Evolutionary conservation across 2,329 filamentous ascomycete species (phyloP), one percentile per base, ranked within the genome.

Genomic region (Aspergillus latus): DNA sequence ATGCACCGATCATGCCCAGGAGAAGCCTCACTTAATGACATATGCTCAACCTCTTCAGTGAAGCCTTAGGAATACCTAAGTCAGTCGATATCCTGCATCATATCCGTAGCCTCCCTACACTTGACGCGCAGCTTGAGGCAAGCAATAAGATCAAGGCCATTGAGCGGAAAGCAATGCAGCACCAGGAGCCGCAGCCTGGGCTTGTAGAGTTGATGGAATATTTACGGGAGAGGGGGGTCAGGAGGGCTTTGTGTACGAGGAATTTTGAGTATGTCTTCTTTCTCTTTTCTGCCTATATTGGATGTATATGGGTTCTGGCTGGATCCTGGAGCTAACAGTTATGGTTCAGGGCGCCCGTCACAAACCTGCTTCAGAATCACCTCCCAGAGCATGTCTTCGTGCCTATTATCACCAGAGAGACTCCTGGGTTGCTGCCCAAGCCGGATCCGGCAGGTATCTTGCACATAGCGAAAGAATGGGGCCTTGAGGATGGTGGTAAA

Each of bases 221-320:
- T 71, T 84, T 97, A 15, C 87, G 94, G 49, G 68, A 74, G 5
- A 81, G 82, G 29, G 73, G 76, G 5, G 72, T 97, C 32, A 84
- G 79, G 64, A 94, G 95, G 73, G 93, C 84, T 13, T 92, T 97
- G 61, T 97, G 92, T 76, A 97, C 94, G 2, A 84, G 94, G 68
- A 97, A 99, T 77, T 97, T 97, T 68, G 90, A 93, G 78, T 82
- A 72, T 45, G 76, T 70, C 9, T 28, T 55, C 43, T 46, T 44
- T 49, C 37, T 15, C 36, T 52, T 7, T 36, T 54, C 4, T 13
- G 10, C 11, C 10, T 21, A n/a, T 29, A 6, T 16, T 11, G 30
- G 11, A 48, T 39, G 16, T 34, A 34, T 5, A 48, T 10, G 7
- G 34, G 8, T 29, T 34, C 6, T 21, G 8, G 7, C 16, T n/a